phyloP scores from a whole-genome alignment of 2,329 filamentous ascomycete species.

The Gremmenia infestans region DNA sequence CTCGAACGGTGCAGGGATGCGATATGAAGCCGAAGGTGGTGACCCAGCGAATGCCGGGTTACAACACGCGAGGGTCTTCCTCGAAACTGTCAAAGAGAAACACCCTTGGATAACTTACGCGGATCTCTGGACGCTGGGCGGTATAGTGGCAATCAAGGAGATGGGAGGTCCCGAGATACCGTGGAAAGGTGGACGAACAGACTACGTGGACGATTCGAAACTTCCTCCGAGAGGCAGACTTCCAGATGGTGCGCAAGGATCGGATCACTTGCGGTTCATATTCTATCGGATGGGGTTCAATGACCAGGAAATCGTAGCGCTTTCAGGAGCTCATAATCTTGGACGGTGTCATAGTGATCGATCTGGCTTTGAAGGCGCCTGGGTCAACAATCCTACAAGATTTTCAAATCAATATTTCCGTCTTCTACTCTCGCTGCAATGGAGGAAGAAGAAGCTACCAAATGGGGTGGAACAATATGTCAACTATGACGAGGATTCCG shows the following conservation, averaged over 20 bases:
- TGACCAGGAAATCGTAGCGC: slow-evolving; percentile 54
- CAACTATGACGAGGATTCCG: slow-evolving; percentile 51
- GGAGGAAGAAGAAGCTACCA: slow-evolving; percentile 48
- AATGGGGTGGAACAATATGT: slow-evolving; percentile 54
- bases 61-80: slow-evolving; percentile 57
- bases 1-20: slow-evolving; percentile 61
- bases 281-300: slow-evolving; percentile 58
- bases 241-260: slow-evolving; percentile 49
- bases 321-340: slow-evolving; percentile 51
- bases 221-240: slow-evolving; percentile 53
- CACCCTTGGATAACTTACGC: slow-evolving; percentile 62
- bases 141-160: slow-evolving; percentile 51
- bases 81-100: slow-evolving; percentile 54
- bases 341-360: slow-evolving; percentile 51
- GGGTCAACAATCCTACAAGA: slow-evolving; percentile 54
- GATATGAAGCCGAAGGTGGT: slow-evolving; percentile 58
- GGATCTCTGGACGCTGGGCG: slow-evolving; percentile 61
- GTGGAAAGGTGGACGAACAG: slow-evolving; percentile 56
- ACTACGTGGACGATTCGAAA: slow-evolving; percentile 56
- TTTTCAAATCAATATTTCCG: slow-evolving; percentile 55
- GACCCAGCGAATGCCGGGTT: slow-evolving; percentile 62
- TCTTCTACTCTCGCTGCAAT: slow-evolving; percentile 46
- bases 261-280: slow-evolving; percentile 49
- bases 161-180: slow-evolving; percentile 54
- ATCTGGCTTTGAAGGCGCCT: slow-evolving; percentile 53